phyloP scores from a whole-genome alignment of 805 yeast species.

The Cyberlindnera mycetangii region DNA sequence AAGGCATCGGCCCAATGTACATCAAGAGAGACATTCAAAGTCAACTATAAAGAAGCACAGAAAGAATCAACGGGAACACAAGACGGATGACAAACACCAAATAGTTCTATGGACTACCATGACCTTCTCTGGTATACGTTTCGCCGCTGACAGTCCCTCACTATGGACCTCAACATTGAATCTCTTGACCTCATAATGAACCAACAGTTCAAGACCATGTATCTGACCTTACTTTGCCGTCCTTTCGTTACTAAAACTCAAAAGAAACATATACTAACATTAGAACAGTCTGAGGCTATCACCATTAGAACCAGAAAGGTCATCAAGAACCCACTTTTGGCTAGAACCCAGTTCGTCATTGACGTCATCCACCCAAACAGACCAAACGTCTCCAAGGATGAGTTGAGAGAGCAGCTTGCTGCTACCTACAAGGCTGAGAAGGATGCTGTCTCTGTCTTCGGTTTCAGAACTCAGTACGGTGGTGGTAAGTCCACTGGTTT shows the following conservation, averaged over 20 bases:
- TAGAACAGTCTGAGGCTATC: constrained; percentile 90
- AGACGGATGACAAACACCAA: no score
- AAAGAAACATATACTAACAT: constrained; percentile 21
- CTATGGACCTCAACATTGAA: no score
- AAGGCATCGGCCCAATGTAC: neutral
- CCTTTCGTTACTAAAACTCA: no score
- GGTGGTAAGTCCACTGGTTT: constrained; percentile 99
- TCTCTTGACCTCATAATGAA: no score
- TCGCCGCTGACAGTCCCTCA: no score
- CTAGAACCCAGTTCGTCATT: constrained; percentile 99
- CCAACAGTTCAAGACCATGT: neutral
- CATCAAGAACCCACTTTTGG: constrained; percentile 97
- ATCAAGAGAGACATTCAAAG: neutral
- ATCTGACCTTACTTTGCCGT: neutral
- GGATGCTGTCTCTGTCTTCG: constrained; percentile 95
- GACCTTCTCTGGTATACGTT: no score
- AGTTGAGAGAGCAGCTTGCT: constrained; percentile 92
- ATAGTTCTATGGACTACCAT: no score
- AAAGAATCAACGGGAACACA: no score
- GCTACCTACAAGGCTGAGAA: constrained; percentile 86
- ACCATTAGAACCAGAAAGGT: constrained; percentile 99
- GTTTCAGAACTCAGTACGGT: constrained; percentile 99
- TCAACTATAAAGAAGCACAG: neutral
- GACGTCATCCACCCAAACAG: constrained; percentile 99
- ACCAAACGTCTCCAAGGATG: constrained; percentile 99